Conservation (phyloP, 2,329 filamentous ascomycete genomes). For the Ophiostoma himal-ulmi region DNA sequence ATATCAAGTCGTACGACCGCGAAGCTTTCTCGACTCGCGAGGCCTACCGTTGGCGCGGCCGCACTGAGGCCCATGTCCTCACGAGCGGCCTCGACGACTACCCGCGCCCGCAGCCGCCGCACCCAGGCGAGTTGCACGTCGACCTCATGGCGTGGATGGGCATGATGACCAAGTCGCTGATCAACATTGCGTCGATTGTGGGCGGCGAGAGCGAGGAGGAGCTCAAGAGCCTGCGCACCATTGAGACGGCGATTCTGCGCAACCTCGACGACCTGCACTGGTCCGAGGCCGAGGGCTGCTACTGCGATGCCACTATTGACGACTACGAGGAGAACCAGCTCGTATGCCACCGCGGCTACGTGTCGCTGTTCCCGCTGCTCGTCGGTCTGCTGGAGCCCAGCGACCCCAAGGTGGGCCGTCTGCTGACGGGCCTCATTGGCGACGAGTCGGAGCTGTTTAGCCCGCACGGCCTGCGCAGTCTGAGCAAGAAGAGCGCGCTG, state of each 20-base stretch:
- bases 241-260: conserved; percentile 68
- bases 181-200: conserved; percentile 71
- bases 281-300: conserved; percentile 72
- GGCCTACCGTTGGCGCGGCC: conserved; percentile 90
- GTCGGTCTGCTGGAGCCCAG: conserved; percentile 70
- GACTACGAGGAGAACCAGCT: conserved; percentile 85
- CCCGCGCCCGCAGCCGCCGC: conserved; percentile 84
- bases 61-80: conserved; percentile 77
- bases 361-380: conserved; percentile 88
- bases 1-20: conserved; percentile 86
- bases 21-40: conserved; percentile 84
- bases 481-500: conserved; percentile 75
- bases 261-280: conserved; percentile 95
- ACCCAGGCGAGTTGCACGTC: conserved; percentile 90
- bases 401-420: conserved; percentile 65
- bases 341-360: conserved; percentile 94
- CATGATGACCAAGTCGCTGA: conserved; percentile 85
- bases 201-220: conserved; percentile 62
- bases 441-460: conserved; percentile 88
- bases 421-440: conserved; percentile 70
- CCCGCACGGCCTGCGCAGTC: conserved; percentile 76
- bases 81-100: conserved; percentile 96
- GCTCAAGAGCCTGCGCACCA: conserved; percentile 58
- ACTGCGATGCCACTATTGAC: conserved; percentile 92
- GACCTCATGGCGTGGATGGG: conserved; percentile 96